A percentile compares a stretch with the other conserved stretches of the same genome.
Conservation (phyloP, 352 stramenopile species). For the Phytopythium litorale region DNA sequence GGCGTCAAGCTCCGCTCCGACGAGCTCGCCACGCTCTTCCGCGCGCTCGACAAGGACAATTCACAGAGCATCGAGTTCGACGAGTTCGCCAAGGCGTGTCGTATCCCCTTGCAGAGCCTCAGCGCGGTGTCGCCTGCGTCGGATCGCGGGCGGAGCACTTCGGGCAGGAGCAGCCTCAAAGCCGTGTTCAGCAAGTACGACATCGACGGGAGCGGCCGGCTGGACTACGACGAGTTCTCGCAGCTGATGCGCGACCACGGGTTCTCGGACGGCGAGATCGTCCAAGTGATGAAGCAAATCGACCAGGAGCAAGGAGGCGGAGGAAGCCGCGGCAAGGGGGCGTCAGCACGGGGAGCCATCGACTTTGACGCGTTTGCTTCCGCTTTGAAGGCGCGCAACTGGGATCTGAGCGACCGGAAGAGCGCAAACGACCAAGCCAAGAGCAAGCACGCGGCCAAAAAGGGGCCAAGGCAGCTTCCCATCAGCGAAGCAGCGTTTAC, state of each 20-base stretch:
- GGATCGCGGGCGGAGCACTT: constrained; percentile 7
- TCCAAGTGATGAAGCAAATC: constrained; percentile 24
- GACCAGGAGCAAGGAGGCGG: constrained; percentile 11
- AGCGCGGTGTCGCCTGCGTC: background rate
- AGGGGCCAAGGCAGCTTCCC: background rate
- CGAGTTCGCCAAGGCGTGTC: constrained; percentile 32
- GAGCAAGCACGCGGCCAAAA: background rate
- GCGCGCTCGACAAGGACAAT: constrained; percentile 34
- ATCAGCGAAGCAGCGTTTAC: constrained; percentile 3
- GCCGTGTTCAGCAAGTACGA: constrained; percentile 41
- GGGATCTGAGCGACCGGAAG: constrained; percentile 10
- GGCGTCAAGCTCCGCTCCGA: constrained; percentile 48
- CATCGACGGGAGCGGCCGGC: constrained; percentile 22
- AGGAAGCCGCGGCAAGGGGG: background rate
- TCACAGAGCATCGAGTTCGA: constrained; percentile 45
- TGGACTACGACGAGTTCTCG: constrained; percentile 28
- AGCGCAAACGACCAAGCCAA: background rate
- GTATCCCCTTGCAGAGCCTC: background rate
- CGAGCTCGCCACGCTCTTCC: constrained; percentile 35
- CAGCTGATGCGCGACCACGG: constrained; percentile 33
- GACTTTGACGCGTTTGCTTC: constrained; percentile 22
- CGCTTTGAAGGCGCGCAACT: constrained; percentile 16
- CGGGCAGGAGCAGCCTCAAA: constrained; percentile 7
- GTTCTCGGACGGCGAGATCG: constrained; percentile 23
- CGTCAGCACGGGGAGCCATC: constrained; percentile 3